Evolutionary conservation across 164 flowering plant genomes (phyloP), one percentile per base, ranked within the genome.

Genomic region (Stephania cephalantha): DNA sequence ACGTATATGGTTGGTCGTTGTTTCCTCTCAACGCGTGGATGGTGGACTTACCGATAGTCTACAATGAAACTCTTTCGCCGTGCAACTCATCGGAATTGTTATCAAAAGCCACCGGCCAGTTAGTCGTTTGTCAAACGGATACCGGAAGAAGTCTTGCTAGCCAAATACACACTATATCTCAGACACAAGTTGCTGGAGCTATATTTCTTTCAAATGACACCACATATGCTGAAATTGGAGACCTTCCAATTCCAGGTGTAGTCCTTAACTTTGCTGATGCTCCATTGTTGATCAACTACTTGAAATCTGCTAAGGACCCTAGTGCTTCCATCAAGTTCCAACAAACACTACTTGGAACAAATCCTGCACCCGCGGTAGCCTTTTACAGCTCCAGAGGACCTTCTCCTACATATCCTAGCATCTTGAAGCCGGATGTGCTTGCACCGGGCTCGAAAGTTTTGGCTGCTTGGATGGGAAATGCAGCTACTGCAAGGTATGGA

Each of bases 361-460:
- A 78, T 74, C 90, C 83, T 1, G 86, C 91, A 0, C 93, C 95
- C 0, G 71, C 73, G 0, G 88, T 76, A 3, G 88, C 89, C 1
- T 13, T n/a, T 7, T 91, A 81, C 82, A 77, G 81, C 8, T 88
- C 90, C 0, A 79, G 90, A 72, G 95, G 91, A 6, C 90, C 95
- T 8, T 79, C 88, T 9, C 75, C 35, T 1, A 83, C 83, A 70
- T 73, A 50, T 65, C 87, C 85, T 0, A 67, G 75, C 2, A 69
- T 88, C 22, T 29, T 86, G 64, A 89, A 91, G 69, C 91, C 90
- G 0, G 93, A 88, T 70, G 3, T 90, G 8, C 77, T 91, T 83
- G 95, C 93, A 1, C 95, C 93, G 0, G 91, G 95, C 4, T 46
- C 84, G 2, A 35, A n/a, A 13, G 82, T 91, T 12, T 29, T 90